phyloP scores from a whole-genome alignment of 345 rosid genomes.

The Syzygium aqueum region DNA sequence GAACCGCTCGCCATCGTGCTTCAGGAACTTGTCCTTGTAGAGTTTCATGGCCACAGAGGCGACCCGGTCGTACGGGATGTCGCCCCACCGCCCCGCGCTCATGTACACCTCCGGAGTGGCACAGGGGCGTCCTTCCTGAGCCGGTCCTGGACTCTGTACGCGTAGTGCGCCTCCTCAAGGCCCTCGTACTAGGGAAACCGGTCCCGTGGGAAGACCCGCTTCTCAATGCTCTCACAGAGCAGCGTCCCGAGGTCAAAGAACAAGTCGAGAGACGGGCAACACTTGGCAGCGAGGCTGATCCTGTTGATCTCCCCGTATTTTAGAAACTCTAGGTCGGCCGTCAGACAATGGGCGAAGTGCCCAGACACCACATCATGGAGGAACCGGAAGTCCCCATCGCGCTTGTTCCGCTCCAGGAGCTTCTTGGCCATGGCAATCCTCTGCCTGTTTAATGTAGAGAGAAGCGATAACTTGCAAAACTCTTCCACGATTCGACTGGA shows the following conservation, averaged over 20 bases:
- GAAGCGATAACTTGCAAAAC: too few species aligned
- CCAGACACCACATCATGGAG: constrained; percentile 47
- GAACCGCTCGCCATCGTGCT: constrained; percentile 39
- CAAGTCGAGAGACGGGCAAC: constrained; percentile 62
- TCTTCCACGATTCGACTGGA: too few species aligned
- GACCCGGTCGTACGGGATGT: constrained; percentile 40
- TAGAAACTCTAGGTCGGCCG: constrained; percentile 16
- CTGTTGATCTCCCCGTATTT: constrained; percentile 16
- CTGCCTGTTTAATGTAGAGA: too few species aligned
- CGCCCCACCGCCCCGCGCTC: constrained; percentile 34
- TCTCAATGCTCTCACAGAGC: constrained; percentile 53
- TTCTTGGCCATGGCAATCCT: constrained; percentile 32
- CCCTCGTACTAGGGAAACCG: constrained; percentile 38
- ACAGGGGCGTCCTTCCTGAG: constrained; percentile 48
- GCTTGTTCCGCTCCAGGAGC: constrained; percentile 17
- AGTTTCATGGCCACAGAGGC: constrained; percentile 57
- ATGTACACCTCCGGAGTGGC: constrained; percentile 57
- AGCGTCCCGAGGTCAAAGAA: constrained; percentile 37
- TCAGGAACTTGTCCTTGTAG: constrained; percentile 41
- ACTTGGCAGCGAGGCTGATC: constrained; percentile 55
- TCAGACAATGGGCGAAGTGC: constrained; percentile 29
- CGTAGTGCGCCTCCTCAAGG: constrained; percentile 54
- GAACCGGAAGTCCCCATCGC: constrained; percentile 37
- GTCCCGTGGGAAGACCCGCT: constrained; percentile 32
- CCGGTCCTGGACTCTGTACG: constrained; percentile 51